Percentiles rank a stretch among this genome's conserved stretches.
phyloP scores from a whole-genome alignment of 2,329 filamentous ascomycete genomes.

The Colletotrichum tofieldiae region DNA sequence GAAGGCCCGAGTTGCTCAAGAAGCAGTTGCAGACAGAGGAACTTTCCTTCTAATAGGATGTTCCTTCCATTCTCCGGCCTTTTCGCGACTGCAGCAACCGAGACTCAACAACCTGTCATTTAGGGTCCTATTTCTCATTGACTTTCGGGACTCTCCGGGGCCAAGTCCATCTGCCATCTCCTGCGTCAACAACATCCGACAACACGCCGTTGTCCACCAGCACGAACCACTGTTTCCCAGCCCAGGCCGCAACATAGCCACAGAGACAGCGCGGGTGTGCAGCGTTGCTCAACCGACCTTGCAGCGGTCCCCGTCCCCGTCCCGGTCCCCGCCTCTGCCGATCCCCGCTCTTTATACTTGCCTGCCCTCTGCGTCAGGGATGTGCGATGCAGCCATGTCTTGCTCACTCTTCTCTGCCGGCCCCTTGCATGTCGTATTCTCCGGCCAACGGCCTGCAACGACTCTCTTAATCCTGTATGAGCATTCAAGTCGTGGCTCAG shows the following conservation, averaged over 20 bases:
- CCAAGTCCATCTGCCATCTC: not conserved
- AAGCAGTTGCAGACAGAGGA: not conserved
- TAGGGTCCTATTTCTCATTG: not conserved
- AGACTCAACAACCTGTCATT: not conserved
- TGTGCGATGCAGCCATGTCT: slow-evolving; percentile 30
- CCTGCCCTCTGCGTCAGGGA: slow-evolving; percentile 24
- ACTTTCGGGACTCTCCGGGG: not conserved
- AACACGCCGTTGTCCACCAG: slow-evolving; percentile 1
- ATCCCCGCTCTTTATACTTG: slow-evolving; percentile 23
- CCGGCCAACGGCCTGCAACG: not conserved
- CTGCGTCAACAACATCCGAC: not conserved
- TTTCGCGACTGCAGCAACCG: not conserved
- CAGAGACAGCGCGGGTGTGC: not conserved
- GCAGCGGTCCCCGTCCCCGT: slow-evolving; percentile 33
- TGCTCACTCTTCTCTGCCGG: not conserved
- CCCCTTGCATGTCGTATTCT: slow-evolving; percentile 20
- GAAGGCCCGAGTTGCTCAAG: not conserved
- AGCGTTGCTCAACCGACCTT: slow-evolving; percentile 23
- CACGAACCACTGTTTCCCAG: slow-evolving; percentile 18
- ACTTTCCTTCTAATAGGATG: not conserved
- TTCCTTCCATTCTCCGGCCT: not conserved
- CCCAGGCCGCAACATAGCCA: slow-evolving; percentile 8
- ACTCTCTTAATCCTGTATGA: not conserved
- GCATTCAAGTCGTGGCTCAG: not conserved
- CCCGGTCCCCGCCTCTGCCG: slow-evolving; percentile 16